Evolutionary conservation across 1,284 basidiomycete genomes (phyloP).

Genomic region (Austroboletus novae-zelandiae): DNA sequence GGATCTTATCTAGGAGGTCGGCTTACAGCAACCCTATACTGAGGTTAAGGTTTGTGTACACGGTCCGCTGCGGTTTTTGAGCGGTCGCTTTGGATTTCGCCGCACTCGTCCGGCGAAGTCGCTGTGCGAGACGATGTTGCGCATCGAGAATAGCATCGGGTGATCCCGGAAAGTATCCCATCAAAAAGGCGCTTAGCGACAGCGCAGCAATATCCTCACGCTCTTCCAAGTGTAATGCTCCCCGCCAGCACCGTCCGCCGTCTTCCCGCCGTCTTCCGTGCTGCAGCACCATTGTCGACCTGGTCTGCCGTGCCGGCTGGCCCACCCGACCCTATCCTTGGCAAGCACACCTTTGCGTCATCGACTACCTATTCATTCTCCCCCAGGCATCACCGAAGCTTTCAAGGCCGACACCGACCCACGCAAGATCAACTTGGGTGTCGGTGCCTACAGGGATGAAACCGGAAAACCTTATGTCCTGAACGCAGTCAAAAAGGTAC

Average conservation of each 20-base stretch:
- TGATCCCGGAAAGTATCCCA: slow-evolving; percentile 15
- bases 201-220: background rate
- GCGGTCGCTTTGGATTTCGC: background rate
- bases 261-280: slow-evolving; percentile 34
- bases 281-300: slow-evolving; percentile 55
- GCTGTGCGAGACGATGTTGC: background rate
- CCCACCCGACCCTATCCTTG: slow-evolving; percentile 92
- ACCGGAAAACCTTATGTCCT: slow-evolving; percentile 96
- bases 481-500: slow-evolving; percentile 83
- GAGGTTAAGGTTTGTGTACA: slow-evolving; percentile 15
- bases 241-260: slow-evolving; percentile 45
- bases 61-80: background rate
- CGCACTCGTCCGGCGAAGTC: background rate
- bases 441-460: slow-evolving; percentile 92
- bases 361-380: slow-evolving; percentile 5
- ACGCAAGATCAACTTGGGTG: slow-evolving; percentile 96
- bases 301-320: slow-evolving; percentile 87
- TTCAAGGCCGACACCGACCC: slow-evolving; percentile 92
- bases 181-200: slow-evolving; percentile 1
- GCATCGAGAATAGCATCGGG: slow-evolving; percentile 11
- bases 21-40: slow-evolving; percentile 3
- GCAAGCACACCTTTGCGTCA: slow-evolving; percentile 38
- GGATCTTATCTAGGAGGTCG: slow-evolving; percentile 24
- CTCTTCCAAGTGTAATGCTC: slow-evolving; percentile 39
- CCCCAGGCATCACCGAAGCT: slow-evolving; percentile 81